phyloP scores from a whole-genome alignment of 106 monocot genomes.

The Acorus calamus region DNA sequence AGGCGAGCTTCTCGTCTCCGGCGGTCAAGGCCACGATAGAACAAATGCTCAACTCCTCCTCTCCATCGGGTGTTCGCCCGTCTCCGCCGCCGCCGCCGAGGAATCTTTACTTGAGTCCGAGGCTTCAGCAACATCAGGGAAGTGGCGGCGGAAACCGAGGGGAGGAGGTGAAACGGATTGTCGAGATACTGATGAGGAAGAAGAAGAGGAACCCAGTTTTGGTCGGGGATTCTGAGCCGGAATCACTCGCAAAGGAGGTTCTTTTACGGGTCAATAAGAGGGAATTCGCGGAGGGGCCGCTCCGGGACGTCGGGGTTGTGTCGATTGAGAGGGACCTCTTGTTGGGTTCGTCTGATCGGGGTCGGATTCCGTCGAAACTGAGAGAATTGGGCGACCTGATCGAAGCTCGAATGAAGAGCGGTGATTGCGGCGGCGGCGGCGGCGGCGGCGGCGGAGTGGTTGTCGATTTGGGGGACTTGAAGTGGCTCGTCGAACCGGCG shows the following conservation, averaged over 20 bases:
- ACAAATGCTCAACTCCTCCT: constrained; percentile 31
- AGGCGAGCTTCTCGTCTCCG: no score
- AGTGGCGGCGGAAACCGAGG: not conserved
- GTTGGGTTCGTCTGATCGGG: constrained; percentile 6
- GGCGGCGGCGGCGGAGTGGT: constrained; percentile 25
- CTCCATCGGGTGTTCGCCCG: constrained; percentile 1
- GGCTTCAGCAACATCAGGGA: constrained; percentile 7
- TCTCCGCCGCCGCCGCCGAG: constrained; percentile 1
- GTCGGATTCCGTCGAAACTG: constrained; percentile 22
- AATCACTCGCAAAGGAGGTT: constrained; percentile 25
- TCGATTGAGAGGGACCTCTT: constrained; percentile 19
- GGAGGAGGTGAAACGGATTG: constrained; percentile 29
- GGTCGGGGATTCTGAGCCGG: constrained; percentile 54
- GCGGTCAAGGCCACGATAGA: constrained; percentile 56
- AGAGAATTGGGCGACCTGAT: constrained; percentile 26
- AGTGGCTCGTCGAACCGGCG: constrained; percentile 58
- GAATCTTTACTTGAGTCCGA: constrained; percentile 14
- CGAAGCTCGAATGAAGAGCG: constrained; percentile 6
- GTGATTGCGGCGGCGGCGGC: not conserved
- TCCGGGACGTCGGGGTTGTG: constrained; percentile 13
- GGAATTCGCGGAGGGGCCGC: constrained; percentile 7
- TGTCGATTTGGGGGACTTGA: constrained; percentile 73
- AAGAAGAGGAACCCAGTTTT: constrained; percentile 64
- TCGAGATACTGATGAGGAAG: constrained; percentile 35
- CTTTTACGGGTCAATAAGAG: constrained; percentile 27